These are phyloP conservation scores for Diaporthe caulivora DNA, from an alignment of 2,329 filamentous ascomycete species.

Conservation along the genomic window DNA sequence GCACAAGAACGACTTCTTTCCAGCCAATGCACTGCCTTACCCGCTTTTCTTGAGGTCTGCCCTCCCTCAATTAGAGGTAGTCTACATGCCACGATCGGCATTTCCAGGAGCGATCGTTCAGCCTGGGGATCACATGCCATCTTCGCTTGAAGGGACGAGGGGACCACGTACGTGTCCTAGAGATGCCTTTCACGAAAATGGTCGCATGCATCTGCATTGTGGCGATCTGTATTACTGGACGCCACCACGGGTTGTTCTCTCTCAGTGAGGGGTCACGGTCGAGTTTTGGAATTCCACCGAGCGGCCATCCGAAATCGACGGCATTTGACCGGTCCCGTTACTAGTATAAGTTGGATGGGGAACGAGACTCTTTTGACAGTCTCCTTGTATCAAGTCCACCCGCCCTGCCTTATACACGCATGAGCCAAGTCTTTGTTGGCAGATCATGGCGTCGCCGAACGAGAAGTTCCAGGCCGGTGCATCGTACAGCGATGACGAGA, in stretches of 20 bases:
- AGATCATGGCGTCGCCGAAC: neutral
- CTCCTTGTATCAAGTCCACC: neutral
- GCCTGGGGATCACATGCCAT: neutral
- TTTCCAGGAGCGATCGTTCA: neutral
- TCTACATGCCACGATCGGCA: neutral
- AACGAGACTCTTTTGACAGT: neutral
- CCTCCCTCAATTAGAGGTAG: neutral
- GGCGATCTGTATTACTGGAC: constrained; percentile 11
- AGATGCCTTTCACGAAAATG: neutral
- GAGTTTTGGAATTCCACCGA: neutral
- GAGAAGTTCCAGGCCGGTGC: constrained; percentile 55
- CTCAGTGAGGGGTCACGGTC: neutral
- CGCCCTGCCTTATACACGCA: neutral
- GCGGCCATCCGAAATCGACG: neutral
- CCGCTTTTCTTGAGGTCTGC: neutral
- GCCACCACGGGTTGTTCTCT: neutral
- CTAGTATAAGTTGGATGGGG: neutral
- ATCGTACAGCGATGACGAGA: constrained; percentile 48
- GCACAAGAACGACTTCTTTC: neutral
- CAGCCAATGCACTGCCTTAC: neutral
- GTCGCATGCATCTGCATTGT: constrained; percentile 6
- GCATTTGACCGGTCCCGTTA: neutral
- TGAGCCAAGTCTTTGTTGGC: neutral
- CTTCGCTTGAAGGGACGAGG: neutral
- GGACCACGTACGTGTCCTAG: too few relatives aligned